Conservation (phyloP, 805 yeast species). For the Starmerella khaoyaiensis region DNA sequence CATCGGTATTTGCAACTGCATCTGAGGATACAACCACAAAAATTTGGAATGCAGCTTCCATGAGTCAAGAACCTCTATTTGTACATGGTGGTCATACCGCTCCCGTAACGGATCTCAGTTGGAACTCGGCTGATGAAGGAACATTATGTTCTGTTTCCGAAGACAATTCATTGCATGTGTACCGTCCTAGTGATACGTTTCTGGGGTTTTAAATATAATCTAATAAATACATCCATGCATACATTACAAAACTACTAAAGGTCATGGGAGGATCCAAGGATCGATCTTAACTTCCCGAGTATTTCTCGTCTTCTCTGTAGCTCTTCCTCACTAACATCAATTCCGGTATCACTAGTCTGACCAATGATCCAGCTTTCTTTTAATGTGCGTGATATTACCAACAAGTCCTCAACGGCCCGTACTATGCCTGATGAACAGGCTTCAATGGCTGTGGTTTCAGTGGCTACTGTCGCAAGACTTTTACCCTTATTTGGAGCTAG, state of each 20-base stretch:
- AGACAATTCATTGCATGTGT: conserved; percentile 77
- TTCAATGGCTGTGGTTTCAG: conserved; percentile 31
- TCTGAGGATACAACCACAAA: conserved; percentile 45
- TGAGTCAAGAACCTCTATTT: conserved; percentile 32
- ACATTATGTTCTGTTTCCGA: conserved; percentile 66
- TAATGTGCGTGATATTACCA: conserved; percentile 29
- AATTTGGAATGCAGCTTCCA: conserved; percentile 21
- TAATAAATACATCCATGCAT: too few species aligned
- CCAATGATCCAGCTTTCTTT: conserved; percentile 36
- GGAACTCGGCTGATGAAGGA: conserved; percentile 66
- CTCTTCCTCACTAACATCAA: too few species aligned
- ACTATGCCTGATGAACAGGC: conserved; percentile 29
- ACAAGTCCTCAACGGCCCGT: conserved; percentile 30
- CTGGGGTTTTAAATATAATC: neutral
- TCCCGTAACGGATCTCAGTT: conserved; percentile 72
- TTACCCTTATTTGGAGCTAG: conserved; percentile 23
- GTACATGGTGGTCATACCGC: conserved; percentile 76
- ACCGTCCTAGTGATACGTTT: conserved; percentile 44
- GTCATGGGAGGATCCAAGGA: too few species aligned
- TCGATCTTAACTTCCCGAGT: too few species aligned
- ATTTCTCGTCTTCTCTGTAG: too few species aligned
- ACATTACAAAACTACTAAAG: too few species aligned
- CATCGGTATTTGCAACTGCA: conserved; percentile 47
- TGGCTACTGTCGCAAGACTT: conserved; percentile 27
- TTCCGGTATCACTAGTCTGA: conserved; percentile 18